Base-by-base conservation (phyloP, 2,329 filamentous ascomycete genomes). In the Leptographium radiaticola region DNA sequence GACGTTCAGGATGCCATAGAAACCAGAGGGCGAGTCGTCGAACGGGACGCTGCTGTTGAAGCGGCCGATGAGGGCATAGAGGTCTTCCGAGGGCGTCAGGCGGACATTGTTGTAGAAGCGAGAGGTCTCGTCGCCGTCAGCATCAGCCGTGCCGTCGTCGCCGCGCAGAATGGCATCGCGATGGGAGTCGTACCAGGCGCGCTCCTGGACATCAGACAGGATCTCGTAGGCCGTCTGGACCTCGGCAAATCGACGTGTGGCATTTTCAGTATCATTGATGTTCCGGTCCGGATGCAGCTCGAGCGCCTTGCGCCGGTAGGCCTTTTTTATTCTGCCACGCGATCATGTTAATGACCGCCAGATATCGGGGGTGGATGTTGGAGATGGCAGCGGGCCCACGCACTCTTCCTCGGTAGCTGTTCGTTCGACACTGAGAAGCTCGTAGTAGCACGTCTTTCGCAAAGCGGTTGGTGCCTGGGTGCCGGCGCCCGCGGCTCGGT, bases 111-210 rank as follows among this genome's bases (percentile, higher is more conserved):
- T 70, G 60, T 74, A 77, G 53, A 60, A 63, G 71, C 68, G 66
- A 11, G 63, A 62, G 11, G 67, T 67, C 34, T 68, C 62, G 39
- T 66, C 67, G 34, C 67, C 71, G 34, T 67, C 67, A 36, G 65
- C 63, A 46, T 67, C 68, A 31, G 68, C 62, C 36, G 66, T 66
- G 44, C 69, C 71, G 36, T 73, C 72, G 53, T 82, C 79, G 42
- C 84, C 85, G 34, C 79, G 78, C 58, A 97, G 71, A 57, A 97
- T 94, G 51, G 86, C 83, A 61, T 89, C 84, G 57, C 89, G 84
- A 65, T 98, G 93, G 3, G 89, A 89, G 69, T 98, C 91, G 71
- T 98, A 98, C 93, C 93, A 98, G 36, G 90, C 86, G 61, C 93
- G 82, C 67, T 98, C 93, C 66, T 98, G 91, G 12, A 89, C 83